These are phyloP conservation scores for Gloeopeniophorella convolvens DNA, from an alignment of 768 basidiomycete genomes.

Conservation along the genomic window DNA sequence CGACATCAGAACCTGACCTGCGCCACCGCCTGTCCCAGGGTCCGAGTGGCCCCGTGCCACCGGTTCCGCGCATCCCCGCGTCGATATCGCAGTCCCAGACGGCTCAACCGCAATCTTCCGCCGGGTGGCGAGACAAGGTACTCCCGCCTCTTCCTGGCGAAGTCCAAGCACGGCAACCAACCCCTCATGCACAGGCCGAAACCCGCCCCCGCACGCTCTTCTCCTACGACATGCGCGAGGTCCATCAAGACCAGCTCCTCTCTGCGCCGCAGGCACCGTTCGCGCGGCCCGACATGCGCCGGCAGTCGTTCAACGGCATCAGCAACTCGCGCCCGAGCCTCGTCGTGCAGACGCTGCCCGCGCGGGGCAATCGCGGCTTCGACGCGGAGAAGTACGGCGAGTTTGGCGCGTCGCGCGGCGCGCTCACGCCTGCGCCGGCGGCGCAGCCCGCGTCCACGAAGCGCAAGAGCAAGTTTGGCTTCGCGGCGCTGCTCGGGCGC, in stretches of 20 bases:
- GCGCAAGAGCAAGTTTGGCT: slow-evolving; percentile 68
- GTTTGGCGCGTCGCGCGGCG: slow-evolving; percentile 62
- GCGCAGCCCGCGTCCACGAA: slow-evolving; percentile 35
- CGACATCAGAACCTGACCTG: slow-evolving; percentile 58
- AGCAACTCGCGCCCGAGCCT: slow-evolving; percentile 47
- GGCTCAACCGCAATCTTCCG: slow-evolving; percentile 7
- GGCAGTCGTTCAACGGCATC: slow-evolving; percentile 74
- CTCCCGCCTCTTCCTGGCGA: slow-evolving; percentile 70
- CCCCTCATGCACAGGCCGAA: slow-evolving; percentile 31
- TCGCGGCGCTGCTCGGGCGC: slow-evolving; percentile 62
- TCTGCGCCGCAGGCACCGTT: slow-evolving; percentile 60
- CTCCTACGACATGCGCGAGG: slow-evolving; percentile 48
- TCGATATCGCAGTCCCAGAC: neutral
- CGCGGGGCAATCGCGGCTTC: slow-evolving; percentile 9
- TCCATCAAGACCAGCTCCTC: slow-evolving; percentile 45
- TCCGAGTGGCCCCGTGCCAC: slow-evolving; percentile 20
- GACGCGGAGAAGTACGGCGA: slow-evolving; percentile 50
- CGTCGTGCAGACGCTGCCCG: slow-evolving; percentile 42
- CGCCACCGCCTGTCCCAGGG: slow-evolving; percentile 36
- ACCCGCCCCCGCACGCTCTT: slow-evolving; percentile 60
- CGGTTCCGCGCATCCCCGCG: slow-evolving; percentile 20
- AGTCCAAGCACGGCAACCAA: slow-evolving; percentile 25
- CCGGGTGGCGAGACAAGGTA: slow-evolving; percentile 58
- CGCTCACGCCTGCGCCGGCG: slow-evolving; percentile 33
- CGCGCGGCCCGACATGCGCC: slow-evolving; percentile 46